Percentiles rank a stretch among this genome's conserved stretches.
These are phyloP conservation scores for Fagopyrum tataricum DNA, from an alignment of 148 eudicot species.

Conservation along the genomic window DNA sequence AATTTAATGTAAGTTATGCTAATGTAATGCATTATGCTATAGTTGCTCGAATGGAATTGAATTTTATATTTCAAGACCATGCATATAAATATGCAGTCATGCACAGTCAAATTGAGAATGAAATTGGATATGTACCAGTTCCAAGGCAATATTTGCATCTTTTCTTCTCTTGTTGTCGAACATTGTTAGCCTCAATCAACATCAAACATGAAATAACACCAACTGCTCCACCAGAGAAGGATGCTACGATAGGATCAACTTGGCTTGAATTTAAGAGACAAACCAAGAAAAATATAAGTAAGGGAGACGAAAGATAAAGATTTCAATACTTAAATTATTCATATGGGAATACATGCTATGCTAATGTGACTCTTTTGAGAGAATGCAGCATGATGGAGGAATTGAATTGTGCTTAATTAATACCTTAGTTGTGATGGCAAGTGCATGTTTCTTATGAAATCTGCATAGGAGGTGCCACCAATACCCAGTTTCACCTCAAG, in stretches of 20 bases:
- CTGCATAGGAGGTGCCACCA: conserved; percentile 89
- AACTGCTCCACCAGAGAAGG: conserved; percentile 93
- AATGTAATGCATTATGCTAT: neutral
- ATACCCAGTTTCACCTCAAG: conserved; percentile 85
- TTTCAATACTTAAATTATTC: neutral
- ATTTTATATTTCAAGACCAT: neutral
- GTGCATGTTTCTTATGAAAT: conserved; percentile 73
- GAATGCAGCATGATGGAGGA: neutral
- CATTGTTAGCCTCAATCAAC: conserved; percentile 85
- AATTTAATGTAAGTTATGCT: neutral
- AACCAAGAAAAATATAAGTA: conserved; percentile 15
- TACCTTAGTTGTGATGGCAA: conserved; percentile 89
- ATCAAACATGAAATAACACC: conserved; percentile 94
- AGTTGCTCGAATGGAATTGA: neutral
- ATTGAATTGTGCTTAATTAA: neutral
- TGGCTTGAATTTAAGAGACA: conserved; percentile 41
- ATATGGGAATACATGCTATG: neutral
- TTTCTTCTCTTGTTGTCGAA: conserved; percentile 90
- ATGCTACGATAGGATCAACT: conserved; percentile 97
- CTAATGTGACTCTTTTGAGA: neutral
- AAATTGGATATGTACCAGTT: conserved; percentile 48
- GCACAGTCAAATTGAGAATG: neutral
- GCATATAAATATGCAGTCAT: neutral
- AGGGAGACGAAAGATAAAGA: neutral
- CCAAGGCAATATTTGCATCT: conserved; percentile 95